Evolutionary conservation across 2,329 filamentous ascomycete genomes (phyloP).

Genomic region (Penicillium capsulatum): DNA sequence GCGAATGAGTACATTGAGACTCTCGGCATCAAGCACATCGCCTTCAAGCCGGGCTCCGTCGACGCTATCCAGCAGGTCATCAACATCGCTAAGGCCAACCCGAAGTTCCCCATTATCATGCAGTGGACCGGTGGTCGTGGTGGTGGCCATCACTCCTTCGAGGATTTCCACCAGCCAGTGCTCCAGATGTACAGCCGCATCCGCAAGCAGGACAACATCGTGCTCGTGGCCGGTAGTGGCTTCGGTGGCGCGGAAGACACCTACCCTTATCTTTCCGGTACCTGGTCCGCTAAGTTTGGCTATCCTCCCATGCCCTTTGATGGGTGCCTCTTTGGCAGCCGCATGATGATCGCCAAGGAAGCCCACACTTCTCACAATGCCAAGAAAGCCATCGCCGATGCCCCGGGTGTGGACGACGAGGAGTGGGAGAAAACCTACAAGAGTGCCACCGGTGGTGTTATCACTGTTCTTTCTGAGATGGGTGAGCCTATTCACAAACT

Average conservation of each 20-base stretch:
- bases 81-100: conserved; percentile 92
- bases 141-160: conserved; percentile 89
- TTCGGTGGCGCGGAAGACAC: conserved; percentile 88
- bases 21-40: conserved; percentile 84
- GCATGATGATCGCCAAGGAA: conserved; percentile 94
- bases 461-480: conserved; percentile 98
- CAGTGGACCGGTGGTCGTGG: conserved; percentile 95
- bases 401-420: conserved; percentile 72
- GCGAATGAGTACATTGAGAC: conserved; percentile 93
- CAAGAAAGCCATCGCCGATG: conserved; percentile 85
- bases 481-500: conserved; percentile 99
- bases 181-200: conserved; percentile 88
- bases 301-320: conserved; percentile 94
- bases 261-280: conserved; percentile 85
- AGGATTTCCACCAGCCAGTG: conserved; percentile 91
- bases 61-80: conserved; percentile 86
- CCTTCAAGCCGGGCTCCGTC: conserved; percentile 87
- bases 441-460: conserved; percentile 83
- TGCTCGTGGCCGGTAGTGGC: conserved; percentile 84
- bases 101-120: conserved; percentile 83
- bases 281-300: conserved; percentile 80
- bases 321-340: conserved; percentile 82
- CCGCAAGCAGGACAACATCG: conserved; percentile 77
- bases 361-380: conserved; percentile 81
- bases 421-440: conserved; percentile 95